These are phyloP conservation scores for Fusarium algeriense DNA, from an alignment of 2,329 filamentous ascomycete genomes.

Conservation along the genomic window DNA sequence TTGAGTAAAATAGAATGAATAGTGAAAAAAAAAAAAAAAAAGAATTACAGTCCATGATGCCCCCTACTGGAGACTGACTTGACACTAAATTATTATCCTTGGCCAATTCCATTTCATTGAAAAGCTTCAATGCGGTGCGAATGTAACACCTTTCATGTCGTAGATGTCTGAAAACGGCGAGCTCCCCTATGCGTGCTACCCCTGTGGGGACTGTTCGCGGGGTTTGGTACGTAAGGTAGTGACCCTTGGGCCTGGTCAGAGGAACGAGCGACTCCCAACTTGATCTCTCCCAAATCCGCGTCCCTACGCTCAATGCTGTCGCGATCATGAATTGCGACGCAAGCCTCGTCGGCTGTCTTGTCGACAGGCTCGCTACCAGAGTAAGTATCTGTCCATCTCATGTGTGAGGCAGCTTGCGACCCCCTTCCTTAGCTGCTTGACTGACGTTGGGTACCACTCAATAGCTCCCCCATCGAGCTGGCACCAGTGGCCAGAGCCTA, in stretches of 20 bases:
- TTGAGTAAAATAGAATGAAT: background rate
- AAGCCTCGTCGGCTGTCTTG: conserved; percentile 70
- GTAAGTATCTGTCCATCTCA: conserved; percentile 54
- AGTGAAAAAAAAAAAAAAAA: background rate
- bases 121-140: background rate
- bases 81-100: background rate
- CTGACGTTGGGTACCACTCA: conserved; percentile 57
- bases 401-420: background rate
- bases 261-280: conserved; percentile 14
- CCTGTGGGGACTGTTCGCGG: conserved; percentile 41
- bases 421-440: conserved; percentile 8
- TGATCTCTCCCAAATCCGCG: conserved; percentile 28
- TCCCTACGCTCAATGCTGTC: conserved; percentile 40
- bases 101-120: background rate
- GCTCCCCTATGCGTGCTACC: conserved; percentile 23
- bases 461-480: conserved; percentile 73
- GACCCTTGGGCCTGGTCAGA: conserved; percentile 25
- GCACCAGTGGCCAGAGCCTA: conserved; percentile 67
- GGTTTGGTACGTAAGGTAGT: conserved; percentile 33
- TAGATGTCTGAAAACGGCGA: conserved; percentile 25
- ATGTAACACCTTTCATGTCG: background rate
- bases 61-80: background rate
- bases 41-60: background rate
- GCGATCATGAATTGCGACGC: conserved; percentile 68
- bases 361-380: conserved; percentile 72